These are phyloP conservation scores for Glonium stellatum DNA, from an alignment of 495 filamentous ascomycete genomes.

Conservation along the genomic window DNA sequence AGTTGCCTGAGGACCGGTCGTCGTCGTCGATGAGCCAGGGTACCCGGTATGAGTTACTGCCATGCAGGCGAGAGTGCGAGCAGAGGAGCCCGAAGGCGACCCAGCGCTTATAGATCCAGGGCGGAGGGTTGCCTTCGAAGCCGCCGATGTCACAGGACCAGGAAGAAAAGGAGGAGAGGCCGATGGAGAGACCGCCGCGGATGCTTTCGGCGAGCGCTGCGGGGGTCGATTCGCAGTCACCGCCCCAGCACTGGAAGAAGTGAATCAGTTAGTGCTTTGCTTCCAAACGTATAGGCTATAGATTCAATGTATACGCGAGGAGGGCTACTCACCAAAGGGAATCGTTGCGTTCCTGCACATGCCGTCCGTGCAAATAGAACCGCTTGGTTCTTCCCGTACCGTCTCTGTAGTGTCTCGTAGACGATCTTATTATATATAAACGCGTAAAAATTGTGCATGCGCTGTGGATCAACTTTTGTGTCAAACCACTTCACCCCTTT, in stretches of 20 bases:
- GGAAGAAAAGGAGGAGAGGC: constrained; percentile 60
- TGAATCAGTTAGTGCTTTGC: background rate
- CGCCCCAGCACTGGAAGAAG: constrained; percentile 41
- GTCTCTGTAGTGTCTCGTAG: constrained; percentile 54
- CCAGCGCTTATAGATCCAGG: constrained; percentile 71
- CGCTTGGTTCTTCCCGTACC: constrained; percentile 52
- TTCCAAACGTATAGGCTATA: background rate
- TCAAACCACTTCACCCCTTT: constrained; percentile 50
- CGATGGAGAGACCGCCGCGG: constrained; percentile 60
- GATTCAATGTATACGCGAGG: background rate
- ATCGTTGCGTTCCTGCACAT: constrained; percentile 59
- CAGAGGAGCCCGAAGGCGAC: constrained; percentile 65
- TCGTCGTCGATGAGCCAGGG: constrained; percentile 62
- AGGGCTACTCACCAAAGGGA: constrained; percentile 47
- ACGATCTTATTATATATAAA: constrained; percentile 63
- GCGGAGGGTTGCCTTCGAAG: constrained; percentile 60
- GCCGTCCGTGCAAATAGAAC: constrained; percentile 63
- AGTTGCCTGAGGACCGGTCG: constrained; percentile 20
- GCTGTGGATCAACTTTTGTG: constrained; percentile 41
- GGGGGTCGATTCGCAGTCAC: constrained; percentile 66
- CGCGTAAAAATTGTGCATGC: constrained; percentile 72
- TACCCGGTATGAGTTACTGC: constrained; percentile 59
- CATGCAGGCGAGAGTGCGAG: constrained; percentile 61
- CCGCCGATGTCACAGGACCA: constrained; percentile 68
- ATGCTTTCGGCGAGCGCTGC: constrained; percentile 69